Evolutionary conservation across 169 alveolate genomes (phyloP).

Genomic region (Besnoitia besnoiti): DNA sequence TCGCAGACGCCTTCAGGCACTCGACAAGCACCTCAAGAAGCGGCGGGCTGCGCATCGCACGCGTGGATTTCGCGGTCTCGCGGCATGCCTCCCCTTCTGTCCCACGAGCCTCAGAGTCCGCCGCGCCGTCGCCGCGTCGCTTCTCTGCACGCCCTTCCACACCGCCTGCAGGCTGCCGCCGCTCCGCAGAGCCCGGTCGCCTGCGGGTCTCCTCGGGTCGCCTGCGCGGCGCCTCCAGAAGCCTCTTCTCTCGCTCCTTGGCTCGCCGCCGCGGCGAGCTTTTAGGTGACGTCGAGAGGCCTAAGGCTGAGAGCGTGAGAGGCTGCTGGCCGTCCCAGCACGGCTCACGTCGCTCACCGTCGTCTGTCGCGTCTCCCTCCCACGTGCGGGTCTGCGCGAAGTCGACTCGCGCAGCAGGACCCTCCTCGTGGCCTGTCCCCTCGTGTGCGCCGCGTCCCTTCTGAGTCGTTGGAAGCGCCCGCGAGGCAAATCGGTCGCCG

Average conservation of each 20-base stretch:
- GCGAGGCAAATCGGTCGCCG: too few relatives aligned
- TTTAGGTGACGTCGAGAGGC: background rate
- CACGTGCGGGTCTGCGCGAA: too few relatives aligned
- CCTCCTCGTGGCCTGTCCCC: too few relatives aligned
- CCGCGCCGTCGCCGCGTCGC: background rate
- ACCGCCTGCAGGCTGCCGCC: background rate
- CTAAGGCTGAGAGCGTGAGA: background rate
- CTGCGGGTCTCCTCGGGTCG: background rate
- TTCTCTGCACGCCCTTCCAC: background rate
- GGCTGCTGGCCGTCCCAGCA: background rate
- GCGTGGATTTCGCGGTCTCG: background rate
- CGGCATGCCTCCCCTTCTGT: background rate
- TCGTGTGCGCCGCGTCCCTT: too few relatives aligned
- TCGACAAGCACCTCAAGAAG: background rate
- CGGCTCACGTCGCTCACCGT: background rate
- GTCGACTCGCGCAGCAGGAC: too few relatives aligned
- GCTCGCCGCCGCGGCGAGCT: too few relatives aligned
- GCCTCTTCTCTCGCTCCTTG: background rate
- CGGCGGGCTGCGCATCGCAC: background rate
- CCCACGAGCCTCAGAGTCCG: background rate
- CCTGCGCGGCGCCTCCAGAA: background rate
- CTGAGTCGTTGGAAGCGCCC: too few relatives aligned
- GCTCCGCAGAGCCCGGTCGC: background rate
- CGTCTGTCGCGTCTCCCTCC: too few relatives aligned
- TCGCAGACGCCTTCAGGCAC: background rate